Evolutionary conservation across 2,329 filamentous ascomycete species (phyloP), one percentile per base, ranked within the genome.

Genomic region (Alternaria postmessia): DNA sequence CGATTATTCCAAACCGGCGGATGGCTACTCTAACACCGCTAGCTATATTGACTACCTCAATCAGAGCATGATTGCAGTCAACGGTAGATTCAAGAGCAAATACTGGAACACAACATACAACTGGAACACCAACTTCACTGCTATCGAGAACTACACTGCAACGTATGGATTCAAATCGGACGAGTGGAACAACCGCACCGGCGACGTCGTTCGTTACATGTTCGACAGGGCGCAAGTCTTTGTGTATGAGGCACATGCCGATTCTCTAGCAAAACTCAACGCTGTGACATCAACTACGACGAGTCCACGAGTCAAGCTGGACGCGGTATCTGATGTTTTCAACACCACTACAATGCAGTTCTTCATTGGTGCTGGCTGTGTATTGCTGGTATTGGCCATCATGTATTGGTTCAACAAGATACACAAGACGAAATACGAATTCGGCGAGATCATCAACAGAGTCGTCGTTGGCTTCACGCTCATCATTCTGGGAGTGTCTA

Each of bases 391-490:
- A 3, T 73, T 88, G 7, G 83, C 85, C 2, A 66, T 86, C 22
- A 86, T 88, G 84, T 87, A 87, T 62, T 81, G 87, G 51, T 87
- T 85, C 42, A 84, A 84, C 63, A 69, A 68, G 44, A 59, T 68
- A 42, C 66, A 75, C 59, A 70, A 70, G 47, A 68, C 62, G 2
- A 73, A 72, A 54, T 64, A 67, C 48, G 71, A 73, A 38, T 72
- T 71, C n/a, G 68, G 70, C 20, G 69, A 72, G 62, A 72, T 73
- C 30, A 72, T 73, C 54, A 70, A 68, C 34, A 59, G 70, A 8
- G 59, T 66, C 7, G 61, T 70, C 5, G 54, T 71, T 1, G 71
- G 68, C 12, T 72, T 71, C 42, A 57, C 58, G 1, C 59, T 70
- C 9, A 60, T 68, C 5, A 62, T 72, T 4, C 54, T 72, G 2